Percentiles rank a stretch among this genome's conserved stretches.
Evolutionary conservation across 257 asterid species (phyloP).

Genomic region (Coffea canephora): DNA sequence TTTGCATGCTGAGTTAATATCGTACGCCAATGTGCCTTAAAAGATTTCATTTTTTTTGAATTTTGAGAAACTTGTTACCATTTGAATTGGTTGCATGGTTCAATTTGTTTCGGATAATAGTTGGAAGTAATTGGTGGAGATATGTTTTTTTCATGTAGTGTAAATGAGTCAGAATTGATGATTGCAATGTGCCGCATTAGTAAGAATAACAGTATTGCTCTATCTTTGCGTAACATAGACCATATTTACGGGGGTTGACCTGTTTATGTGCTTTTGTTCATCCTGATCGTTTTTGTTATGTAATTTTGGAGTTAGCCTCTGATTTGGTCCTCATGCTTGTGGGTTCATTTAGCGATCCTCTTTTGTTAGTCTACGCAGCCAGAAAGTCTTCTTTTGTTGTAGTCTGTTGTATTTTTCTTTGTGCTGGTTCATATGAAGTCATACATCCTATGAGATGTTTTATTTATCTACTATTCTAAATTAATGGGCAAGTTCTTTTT

Average conservation of each 20-base stretch:
- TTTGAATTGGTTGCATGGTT: not conserved
- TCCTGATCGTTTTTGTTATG: not conserved
- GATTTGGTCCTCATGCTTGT: not conserved
- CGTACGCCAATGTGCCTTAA: not conserved
- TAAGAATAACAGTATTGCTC: not conserved
- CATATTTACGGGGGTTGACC: not conserved
- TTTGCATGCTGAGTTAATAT: not conserved
- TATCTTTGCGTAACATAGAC: not conserved
- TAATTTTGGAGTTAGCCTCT: not conserved
- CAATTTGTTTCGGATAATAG: not conserved
- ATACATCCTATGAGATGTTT: not conserved
- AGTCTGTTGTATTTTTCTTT: not conserved
- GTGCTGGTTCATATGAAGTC: not conserved
- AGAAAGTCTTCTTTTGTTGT: not conserved
- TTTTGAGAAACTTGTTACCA: not conserved
- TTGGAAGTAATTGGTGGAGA: not conserved
- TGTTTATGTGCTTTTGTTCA: not conserved
- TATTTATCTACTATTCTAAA: not conserved
- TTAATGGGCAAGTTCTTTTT: not conserved
- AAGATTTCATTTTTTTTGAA: not conserved
- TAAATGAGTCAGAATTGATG: not conserved
- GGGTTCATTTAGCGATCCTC: not conserved
- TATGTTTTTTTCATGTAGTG: not conserved
- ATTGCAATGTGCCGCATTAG: not conserved
- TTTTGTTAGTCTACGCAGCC: not conserved